Evolutionary conservation across 1,284 basidiomycete species (phyloP).

Genomic region (Psilocybe mexicana): DNA sequence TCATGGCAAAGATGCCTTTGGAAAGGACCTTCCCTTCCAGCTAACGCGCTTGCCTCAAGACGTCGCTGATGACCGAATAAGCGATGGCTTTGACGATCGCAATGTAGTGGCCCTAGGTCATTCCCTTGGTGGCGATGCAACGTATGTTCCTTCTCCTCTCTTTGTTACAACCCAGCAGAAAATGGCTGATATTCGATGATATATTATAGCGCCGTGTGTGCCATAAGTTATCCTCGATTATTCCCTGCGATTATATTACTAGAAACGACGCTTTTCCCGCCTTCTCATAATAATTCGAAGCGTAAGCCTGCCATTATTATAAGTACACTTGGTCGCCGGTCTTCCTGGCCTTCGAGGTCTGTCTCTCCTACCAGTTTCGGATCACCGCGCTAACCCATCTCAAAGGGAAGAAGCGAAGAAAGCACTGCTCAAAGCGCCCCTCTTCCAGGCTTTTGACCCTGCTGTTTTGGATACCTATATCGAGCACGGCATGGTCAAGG

Average conservation of each 20-base stretch:
- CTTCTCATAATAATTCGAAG: slow-evolving; percentile 4
- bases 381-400: neutral
- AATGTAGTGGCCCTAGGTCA: slow-evolving; percentile 22
- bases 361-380: neutral
- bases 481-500: slow-evolving; percentile 21
- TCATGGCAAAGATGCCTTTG: slow-evolving; percentile 12
- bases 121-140: slow-evolving; percentile 26
- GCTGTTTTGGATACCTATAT: slow-evolving; percentile 23
- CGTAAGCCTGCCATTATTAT: slow-evolving; percentile 9
- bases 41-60: slow-evolving; percentile 15
- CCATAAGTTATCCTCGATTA: slow-evolving; percentile 22
- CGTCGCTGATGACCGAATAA: slow-evolving; percentile 6
- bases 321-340: slow-evolving; percentile 21
- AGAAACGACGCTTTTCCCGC: slow-evolving; percentile 26
- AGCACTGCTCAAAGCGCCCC: slow-evolving; percentile 19
- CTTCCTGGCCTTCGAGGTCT: slow-evolving; percentile 26
- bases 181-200: neutral
- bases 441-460: slow-evolving; percentile 25
- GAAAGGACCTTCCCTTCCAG: slow-evolving; percentile 16
- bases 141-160: slow-evolving; percentile 13
- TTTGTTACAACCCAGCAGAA: too few species aligned
- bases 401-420: slow-evolving; percentile 24
- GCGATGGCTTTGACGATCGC: slow-evolving; percentile 20
- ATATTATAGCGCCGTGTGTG: slow-evolving; percentile 18
- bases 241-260: slow-evolving; percentile 21